phyloP scores from a whole-genome alignment of 169 alveolate species.

The Cryptosporidium parvum region DNA sequence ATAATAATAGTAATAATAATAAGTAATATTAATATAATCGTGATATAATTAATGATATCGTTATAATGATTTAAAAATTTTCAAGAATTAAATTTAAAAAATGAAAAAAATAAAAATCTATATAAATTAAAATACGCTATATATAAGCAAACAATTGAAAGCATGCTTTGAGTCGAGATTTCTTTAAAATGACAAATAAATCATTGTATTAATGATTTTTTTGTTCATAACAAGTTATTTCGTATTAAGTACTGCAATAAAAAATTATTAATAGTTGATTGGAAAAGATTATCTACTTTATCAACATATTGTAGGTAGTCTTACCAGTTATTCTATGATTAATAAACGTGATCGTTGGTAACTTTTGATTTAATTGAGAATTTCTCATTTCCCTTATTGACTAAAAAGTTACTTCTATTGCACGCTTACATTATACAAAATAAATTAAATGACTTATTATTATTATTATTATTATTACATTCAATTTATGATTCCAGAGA shows the following conservation, averaged over 20 bases:
- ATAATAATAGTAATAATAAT: background rate
- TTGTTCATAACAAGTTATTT: conserved; percentile 34
- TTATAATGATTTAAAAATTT: background rate
- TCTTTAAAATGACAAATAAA: conserved; percentile 3
- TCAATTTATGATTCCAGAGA: too few species aligned
- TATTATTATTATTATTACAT: too few species aligned
- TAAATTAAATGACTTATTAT: too few species aligned
- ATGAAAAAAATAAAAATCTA: background rate
- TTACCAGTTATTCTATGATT: background rate
- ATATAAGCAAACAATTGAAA: background rate
- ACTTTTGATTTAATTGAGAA: conserved; percentile 5
- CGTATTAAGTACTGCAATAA: conserved; percentile 70
- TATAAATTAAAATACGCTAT: too few species aligned
- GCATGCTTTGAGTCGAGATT: conserved; percentile 76
- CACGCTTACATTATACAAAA: conserved; percentile 31
- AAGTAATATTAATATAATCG: too few species aligned
- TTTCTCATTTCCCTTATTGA: background rate
- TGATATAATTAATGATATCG: too few species aligned
- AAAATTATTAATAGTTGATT: background rate
- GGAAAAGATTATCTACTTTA: background rate
- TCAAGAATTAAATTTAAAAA: background rate
- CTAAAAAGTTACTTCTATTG: conserved; percentile 62
- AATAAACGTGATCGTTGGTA: conserved; percentile 65
- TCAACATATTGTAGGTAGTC: background rate
- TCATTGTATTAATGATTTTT: conserved; percentile 15